Evolutionary conservation across 2,329 filamentous ascomycete species (phyloP).

Genomic region (Pestalotiopsis sp.): DNA sequence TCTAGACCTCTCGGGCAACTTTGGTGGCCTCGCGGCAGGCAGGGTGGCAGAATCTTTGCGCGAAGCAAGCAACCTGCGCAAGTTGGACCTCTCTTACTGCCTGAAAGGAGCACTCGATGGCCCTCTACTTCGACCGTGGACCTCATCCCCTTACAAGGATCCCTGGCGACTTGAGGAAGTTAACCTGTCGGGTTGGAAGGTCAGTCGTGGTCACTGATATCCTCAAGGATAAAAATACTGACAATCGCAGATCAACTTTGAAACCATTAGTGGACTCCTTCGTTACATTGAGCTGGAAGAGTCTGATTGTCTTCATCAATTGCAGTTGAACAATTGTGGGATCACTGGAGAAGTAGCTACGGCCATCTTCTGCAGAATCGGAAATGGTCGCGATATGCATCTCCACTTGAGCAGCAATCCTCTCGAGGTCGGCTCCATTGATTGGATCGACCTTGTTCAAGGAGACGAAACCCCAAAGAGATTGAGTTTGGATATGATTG

Average conservation of each 20-base stretch:
- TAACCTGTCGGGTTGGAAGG: conserved; percentile 55
- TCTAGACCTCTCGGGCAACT: conserved; percentile 54
- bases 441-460: conserved; percentile 48
- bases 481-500: conserved; percentile 57
- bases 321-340: conserved; percentile 53
- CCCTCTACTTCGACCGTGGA: conserved; percentile 46
- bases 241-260: conserved; percentile 44
- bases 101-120: conserved; percentile 45
- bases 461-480: conserved; percentile 48
- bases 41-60: conserved; percentile 44
- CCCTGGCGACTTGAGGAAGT: conserved; percentile 52
- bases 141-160: conserved; percentile 32
- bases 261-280: conserved; percentile 47
- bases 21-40: conserved; percentile 50
- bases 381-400: conserved; percentile 45
- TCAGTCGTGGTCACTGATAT: conserved; percentile 25
- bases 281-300: conserved; percentile 42
- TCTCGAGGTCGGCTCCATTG: conserved; percentile 51
- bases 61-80: conserved; percentile 43
- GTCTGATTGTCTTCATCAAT: conserved; percentile 40
- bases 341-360: conserved; percentile 51
- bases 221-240: neutral
- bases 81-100: conserved; percentile 51
- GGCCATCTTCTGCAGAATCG: conserved; percentile 51
- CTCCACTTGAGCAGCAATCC: conserved; percentile 53